These are phyloP conservation scores for Byssochlamys sp. DNA, from an alignment of 2,329 filamentous ascomycete genomes.

Conservation along the genomic window DNA sequence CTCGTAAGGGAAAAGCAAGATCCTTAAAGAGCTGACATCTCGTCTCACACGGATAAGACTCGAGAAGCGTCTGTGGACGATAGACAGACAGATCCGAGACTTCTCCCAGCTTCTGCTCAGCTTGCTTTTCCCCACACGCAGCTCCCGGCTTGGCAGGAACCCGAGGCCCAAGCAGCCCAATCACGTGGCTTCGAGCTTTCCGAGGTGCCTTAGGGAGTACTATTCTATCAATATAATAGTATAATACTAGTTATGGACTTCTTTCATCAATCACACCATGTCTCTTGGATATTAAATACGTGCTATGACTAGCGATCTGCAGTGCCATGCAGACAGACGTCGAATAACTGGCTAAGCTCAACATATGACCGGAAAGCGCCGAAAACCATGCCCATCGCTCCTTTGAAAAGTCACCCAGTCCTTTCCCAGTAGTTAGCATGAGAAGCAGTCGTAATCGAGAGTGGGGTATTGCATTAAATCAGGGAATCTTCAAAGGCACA, in stretches of 20 bases:
- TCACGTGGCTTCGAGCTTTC: neutral
- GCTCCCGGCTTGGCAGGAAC: neutral
- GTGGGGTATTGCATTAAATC: constrained; percentile 1
- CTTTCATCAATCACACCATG: neutral
- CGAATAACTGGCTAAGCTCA: neutral
- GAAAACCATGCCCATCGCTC: neutral
- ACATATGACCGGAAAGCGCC: neutral
- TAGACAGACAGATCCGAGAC: neutral
- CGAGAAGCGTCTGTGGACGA: neutral
- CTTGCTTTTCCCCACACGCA: neutral
- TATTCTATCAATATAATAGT: too few relatives aligned
- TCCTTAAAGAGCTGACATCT: neutral
- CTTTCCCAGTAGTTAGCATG: neutral
- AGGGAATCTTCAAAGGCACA: neutral
- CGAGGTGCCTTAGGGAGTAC: too few relatives aligned
- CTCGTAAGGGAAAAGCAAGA: neutral
- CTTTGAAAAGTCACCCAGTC: neutral
- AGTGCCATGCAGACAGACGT: neutral
- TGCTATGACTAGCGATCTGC: neutral
- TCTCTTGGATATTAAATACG: neutral
- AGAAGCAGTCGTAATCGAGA: neutral
- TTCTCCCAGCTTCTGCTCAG: neutral
- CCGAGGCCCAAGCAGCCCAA: neutral
- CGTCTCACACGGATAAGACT: neutral
- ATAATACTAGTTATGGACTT: too few relatives aligned